Percentiles rank a stretch among this genome's conserved stretches.
Evolutionary conservation across 1,284 basidiomycete genomes (phyloP).

Genomic region (Boletus sp.): DNA sequence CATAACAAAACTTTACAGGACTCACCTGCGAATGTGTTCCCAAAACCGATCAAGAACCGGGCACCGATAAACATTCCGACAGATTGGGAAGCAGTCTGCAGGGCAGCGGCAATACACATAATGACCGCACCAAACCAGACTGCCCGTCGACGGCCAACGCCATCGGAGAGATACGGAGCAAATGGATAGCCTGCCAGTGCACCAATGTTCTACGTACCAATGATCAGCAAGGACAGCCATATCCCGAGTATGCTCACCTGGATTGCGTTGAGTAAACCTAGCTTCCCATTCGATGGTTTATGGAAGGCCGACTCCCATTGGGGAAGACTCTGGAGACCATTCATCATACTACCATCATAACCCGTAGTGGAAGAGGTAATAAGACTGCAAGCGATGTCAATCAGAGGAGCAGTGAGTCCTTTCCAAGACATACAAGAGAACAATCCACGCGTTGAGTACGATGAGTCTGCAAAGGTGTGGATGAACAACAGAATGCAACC

Average conservation of each 20-base stretch:
- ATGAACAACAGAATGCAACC: too few species aligned
- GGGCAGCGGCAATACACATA: slow-evolving; percentile 65
- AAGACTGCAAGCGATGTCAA: slow-evolving; percentile 45
- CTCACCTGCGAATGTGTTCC: slow-evolving; percentile 70
- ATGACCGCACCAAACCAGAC: slow-evolving; percentile 66
- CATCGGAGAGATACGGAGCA: slow-evolving; percentile 72
- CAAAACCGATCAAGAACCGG: slow-evolving; percentile 81
- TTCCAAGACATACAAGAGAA: slow-evolving; percentile 56
- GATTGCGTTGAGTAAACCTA: slow-evolving; percentile 78
- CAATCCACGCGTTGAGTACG: slow-evolving; percentile 67
- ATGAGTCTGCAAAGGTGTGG: slow-evolving; percentile 51
- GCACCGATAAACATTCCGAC: slow-evolving; percentile 84
- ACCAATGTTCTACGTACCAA: slow-evolving; percentile 60
- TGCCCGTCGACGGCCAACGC: slow-evolving; percentile 63
- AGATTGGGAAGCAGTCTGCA: slow-evolving; percentile 74
- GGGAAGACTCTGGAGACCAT: slow-evolving; percentile 67
- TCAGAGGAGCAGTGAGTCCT: background rate
- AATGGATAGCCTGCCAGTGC: slow-evolving; percentile 68
- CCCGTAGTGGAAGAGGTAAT: slow-evolving; percentile 80
- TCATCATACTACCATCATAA: slow-evolving; percentile 80
- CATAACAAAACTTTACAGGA: slow-evolving; percentile 10
- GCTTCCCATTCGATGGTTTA: slow-evolving; percentile 54
- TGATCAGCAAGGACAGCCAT: slow-evolving; percentile 7
- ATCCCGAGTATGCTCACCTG: slow-evolving; percentile 49
- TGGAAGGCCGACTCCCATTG: slow-evolving; percentile 66